Conservation (phyloP, 1,284 basidiomycete species). For the Amylostereum areolatum region DNA sequence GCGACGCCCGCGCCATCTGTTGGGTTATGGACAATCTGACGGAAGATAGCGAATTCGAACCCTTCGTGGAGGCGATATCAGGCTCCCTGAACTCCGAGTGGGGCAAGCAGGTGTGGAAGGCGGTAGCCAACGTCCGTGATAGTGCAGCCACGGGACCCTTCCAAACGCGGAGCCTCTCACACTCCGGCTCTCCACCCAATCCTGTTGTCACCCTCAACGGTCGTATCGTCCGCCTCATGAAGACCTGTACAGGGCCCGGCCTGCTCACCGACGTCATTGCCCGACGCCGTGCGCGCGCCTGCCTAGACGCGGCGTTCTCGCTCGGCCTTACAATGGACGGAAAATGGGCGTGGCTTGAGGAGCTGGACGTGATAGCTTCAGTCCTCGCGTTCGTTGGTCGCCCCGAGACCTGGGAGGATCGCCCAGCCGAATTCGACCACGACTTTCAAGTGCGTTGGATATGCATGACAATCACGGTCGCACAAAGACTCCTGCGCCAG, state of each 20-base stretch:
- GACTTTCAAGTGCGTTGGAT: neutral
- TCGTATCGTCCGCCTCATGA: slow-evolving; percentile 7
- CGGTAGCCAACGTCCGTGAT: neutral
- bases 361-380: neutral
- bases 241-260: slow-evolving; percentile 9
- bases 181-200: neutral
- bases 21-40: slow-evolving; percentile 11
- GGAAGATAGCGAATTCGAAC: slow-evolving; percentile 12
- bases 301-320: neutral
- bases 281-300: neutral
- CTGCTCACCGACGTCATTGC: neutral
- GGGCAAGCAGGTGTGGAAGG: slow-evolving; percentile 9
- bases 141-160: neutral
- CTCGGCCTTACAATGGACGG: neutral
- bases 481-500: neutral
- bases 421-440: neutral
- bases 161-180: neutral
- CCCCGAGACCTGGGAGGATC: neutral
- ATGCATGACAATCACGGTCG: neutral
- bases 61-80: slow-evolving; percentile 8
- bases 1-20: slow-evolving; percentile 7
- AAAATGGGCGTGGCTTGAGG: neutral
- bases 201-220: slow-evolving; percentile 5
- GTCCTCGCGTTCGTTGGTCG: neutral
- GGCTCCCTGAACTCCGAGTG: slow-evolving; percentile 8